Percentiles rank a stretch among this genome's conserved stretches.
These are phyloP conservation scores for Paramicrosporidium saccamoebae DNA, from an alignment of 371 early-diverging fungal genomes.

Conservation along the genomic window DNA sequence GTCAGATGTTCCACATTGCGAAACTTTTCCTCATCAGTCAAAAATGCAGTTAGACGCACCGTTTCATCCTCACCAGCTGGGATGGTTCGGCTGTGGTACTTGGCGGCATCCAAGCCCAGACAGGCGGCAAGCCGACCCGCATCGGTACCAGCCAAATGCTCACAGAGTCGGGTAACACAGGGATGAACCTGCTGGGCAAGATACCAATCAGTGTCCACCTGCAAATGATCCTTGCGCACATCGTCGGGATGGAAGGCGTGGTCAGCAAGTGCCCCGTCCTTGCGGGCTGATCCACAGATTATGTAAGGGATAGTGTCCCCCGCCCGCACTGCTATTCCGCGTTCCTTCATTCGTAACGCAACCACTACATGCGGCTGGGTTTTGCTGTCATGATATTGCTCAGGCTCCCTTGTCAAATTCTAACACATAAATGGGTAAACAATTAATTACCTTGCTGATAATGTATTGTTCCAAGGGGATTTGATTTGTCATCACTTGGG, in stretches of 20 bases:
- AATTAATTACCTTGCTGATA: constrained; percentile 40
- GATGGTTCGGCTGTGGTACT: constrained; percentile 11
- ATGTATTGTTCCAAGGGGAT: constrained; percentile 53
- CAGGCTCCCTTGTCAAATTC: constrained; percentile 66
- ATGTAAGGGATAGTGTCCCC: constrained; percentile 92
- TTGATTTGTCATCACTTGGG: constrained; percentile 25
- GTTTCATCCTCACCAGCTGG: background rate
- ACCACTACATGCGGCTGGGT: constrained; percentile 89
- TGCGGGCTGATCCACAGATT: constrained; percentile 32
- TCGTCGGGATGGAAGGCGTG: constrained; percentile 74
- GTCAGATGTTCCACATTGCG: no score
- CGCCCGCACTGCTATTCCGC: constrained; percentile 24
- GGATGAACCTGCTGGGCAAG: constrained; percentile 83
- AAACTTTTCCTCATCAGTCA: no score
- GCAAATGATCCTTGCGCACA: constrained; percentile 12
- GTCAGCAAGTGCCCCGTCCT: constrained; percentile 17
- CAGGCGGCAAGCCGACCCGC: constrained; percentile 37
- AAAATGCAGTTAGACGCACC: no score
- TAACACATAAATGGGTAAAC: constrained; percentile 5
- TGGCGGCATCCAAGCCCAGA: constrained; percentile 43
- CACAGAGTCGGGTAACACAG: constrained; percentile 59
- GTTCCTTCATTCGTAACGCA: constrained; percentile 42
- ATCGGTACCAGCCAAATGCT: constrained; percentile 60
- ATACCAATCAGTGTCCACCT: constrained; percentile 76
- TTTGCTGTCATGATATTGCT: constrained; percentile 60